Base-by-base conservation (phyloP, 2,329 filamentous ascomycete genomes). In the Kalaharituber pfeilii region DNA sequence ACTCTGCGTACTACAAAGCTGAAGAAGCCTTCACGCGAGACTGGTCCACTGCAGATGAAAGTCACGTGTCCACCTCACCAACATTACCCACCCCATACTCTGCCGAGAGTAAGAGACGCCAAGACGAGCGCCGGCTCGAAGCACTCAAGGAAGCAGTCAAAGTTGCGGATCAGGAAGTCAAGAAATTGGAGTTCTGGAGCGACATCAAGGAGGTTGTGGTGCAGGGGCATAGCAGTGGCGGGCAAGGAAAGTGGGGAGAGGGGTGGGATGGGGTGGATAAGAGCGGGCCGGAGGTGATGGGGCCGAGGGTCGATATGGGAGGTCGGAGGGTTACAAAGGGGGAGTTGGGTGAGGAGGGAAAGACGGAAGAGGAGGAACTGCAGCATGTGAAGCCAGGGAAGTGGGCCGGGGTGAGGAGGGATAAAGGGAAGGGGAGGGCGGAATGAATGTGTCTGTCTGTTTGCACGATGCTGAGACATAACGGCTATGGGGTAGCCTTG, bases 151-250 rank as follows among this genome's bases (percentile, higher is more conserved):
- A 76, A 25, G 86, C 88, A 1, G 74, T 86, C 11, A 74, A 80
- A 57, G 81, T 84, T 49, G 86, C 86, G 1, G 83, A 89, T 59
- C 79, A 81, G 62, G 84, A 94, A 64, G 82, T 94, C 50, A 80
- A 80, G 55, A 81, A 76, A 56, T 71, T 94, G 5, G 86, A 93
- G 51, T 93, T 87, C 66, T 94, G 89, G 82, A 88, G 83, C 65
- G 85, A 94, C 65, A 78, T 86, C 59, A 84, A 80, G 67, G 76
- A 76, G 15, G 80, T 86, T 69, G 76, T 81, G 0, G 72, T 69
- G 59, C 65, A 67, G 28, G 72, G 73, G 11, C 65, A 70, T 26
- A 65, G 53, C 53, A 60, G 70, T 57, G 66, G 65, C n/a, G 62
- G 52, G 52, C 52, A 65, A 15, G 45, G 26, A 44, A 29, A 36